Base-by-base conservation (phyloP, 108 stramenopile species). In the Hondaea fermentalgiana region DNA sequence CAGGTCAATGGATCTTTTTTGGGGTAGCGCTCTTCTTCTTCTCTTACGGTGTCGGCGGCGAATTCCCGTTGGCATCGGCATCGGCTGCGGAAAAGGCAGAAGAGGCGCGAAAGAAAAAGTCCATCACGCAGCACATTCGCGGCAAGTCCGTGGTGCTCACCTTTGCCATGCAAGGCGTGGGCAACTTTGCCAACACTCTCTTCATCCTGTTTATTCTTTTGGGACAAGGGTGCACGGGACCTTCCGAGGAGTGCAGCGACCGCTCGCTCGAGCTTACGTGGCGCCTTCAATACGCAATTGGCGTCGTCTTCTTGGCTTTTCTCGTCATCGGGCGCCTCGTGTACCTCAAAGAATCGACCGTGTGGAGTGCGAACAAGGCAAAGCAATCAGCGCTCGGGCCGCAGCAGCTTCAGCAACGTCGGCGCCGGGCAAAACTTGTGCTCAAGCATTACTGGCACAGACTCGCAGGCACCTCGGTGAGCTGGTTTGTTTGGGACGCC, bases 401-500 rank as follows among this genome's bases (percentile, higher is more conserved):
- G 42, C 25, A 69, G 35, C 25, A 8, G 57, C 35, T 35, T 35
- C 35, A 35, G 35, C 35, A 35, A 35, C 35, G 35, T 35, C 35
- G 60, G 8, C 51, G 88, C n/a, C 5, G 8, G 21, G 16, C 51
- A 60, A 8, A 1, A 23, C 64, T 69, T 42, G 64, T 59, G 16
- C 57, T 87, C 5, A 5, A 59, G 21, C 19, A 58, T 4, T 88
- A 83, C 72, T 23, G 88, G 47, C 49, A 49, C 23, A 45, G 72
- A 44, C 69, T 94, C 45, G 12, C 91, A 25, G 94, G 94, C 44
- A 93, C 93, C 28, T 92, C 93, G 19, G 91, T 90, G 28, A 69
- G 90, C 25, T 94, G 94, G 94, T 94, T 94, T 29, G 44, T 94
- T 21, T 92, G 91, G 43, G 94, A 94, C 71, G 91, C 94, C 23